Conservation (phyloP, 257 asterid genomes). For the Linderniella brevidens region DNA sequence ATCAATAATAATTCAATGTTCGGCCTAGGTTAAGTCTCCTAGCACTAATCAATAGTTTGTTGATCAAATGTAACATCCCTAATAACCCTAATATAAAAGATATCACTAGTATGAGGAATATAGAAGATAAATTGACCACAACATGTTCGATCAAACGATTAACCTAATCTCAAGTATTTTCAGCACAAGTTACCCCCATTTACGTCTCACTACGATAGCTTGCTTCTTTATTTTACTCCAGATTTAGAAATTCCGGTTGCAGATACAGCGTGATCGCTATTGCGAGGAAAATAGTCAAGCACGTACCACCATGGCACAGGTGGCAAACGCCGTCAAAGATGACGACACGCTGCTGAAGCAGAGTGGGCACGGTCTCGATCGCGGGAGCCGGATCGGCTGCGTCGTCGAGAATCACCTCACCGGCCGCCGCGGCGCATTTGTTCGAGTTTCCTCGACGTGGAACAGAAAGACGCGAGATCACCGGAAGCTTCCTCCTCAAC, state of each 20-base stretch:
- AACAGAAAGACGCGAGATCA: too few relatives aligned
- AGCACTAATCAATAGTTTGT: too few relatives aligned
- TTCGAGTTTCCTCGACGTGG: slow-evolving; percentile 2
- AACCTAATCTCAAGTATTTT: too few relatives aligned
- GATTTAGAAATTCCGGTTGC: neutral
- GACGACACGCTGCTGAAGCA: slow-evolving; percentile 66
- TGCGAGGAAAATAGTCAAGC: neutral
- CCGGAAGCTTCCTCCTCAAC: too few relatives aligned
- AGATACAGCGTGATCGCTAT: neutral
- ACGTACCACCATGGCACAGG: slow-evolving; percentile 60
- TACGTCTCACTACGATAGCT: neutral
- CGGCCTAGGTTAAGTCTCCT: too few relatives aligned
- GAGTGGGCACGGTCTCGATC: slow-evolving; percentile 20
- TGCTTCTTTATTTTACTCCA: neutral
- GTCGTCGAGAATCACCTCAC: slow-evolving; percentile 13
- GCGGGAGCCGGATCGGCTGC: slow-evolving; percentile 7
- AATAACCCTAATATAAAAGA: too few relatives aligned
- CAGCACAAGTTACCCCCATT: neutral
- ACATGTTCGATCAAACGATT: too few relatives aligned
- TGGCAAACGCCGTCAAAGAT: slow-evolving; percentile 90
- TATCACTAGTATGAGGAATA: too few relatives aligned
- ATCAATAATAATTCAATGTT: too few relatives aligned
- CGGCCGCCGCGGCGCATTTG: slow-evolving; percentile 24
- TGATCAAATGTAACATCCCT: too few relatives aligned
- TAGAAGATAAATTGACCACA: too few relatives aligned